Evolutionary conservation across 805 yeast species (phyloP), one percentile per base, ranked within the genome.

Genomic region (Ogataea populi-albae): DNA sequence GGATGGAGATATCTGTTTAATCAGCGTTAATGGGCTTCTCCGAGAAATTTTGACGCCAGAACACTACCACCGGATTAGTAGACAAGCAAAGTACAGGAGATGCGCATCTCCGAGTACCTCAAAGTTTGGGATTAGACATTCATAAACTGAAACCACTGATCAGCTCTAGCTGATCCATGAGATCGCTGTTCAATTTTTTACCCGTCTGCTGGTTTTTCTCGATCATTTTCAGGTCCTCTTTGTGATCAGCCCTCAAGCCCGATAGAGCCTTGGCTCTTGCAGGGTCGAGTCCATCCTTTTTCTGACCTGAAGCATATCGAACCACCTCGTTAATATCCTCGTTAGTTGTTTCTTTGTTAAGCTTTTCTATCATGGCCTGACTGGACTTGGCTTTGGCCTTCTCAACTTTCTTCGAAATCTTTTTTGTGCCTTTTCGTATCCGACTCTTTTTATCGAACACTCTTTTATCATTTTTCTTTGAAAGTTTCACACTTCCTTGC

Each of bases 81-180:
- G n/a, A n/a, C n/a, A n/a, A n/a, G n/a, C n/a, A n/a, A n/a, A n/a
- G n/a, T n/a, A n/a, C n/a, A n/a, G n/a, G n/a, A n/a, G n/a, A n/a
- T n/a, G n/a, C n/a, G n/a, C n/a, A n/a, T n/a, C n/a, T n/a, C n/a
- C n/a, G n/a, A n/a, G n/a, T n/a, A n/a, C n/a, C n/a, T n/a, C n/a
- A n/a, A n/a, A n/a, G n/a, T n/a, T n/a, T n/a, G n/a, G n/a, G n/a
- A n/a, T n/a, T n/a, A n/a, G n/a, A n/a, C n/a, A n/a, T n/a, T 23
- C 27, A 34, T 20, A 67, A 50, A 19, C 52, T 68, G 56, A 73
- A 64, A 4, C 67, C 75, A 14, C 69, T 65, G 15, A 75, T 59
- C 46, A 73, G 41, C 38, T 74, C 77, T 40, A 75, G 45, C 50
- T 75, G 79, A 30, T 54, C 54, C 12, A 64, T 57, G 22, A 75